These are phyloP conservation scores for Sporothrix variecibatus DNA, from an alignment of 2,329 filamentous ascomycete species.

Conservation along the genomic window DNA sequence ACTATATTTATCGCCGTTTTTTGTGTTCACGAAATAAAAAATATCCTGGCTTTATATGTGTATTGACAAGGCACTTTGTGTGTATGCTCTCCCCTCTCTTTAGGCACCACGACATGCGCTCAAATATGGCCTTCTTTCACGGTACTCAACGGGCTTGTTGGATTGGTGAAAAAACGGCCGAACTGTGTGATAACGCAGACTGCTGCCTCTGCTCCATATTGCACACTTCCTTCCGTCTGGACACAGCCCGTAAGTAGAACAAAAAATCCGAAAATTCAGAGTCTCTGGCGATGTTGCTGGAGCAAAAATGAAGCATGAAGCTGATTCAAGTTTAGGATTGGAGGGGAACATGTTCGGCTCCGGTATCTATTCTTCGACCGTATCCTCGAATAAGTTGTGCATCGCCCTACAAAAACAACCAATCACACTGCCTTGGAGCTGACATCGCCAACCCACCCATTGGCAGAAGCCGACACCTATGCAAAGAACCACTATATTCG, in stretches of 20 bases:
- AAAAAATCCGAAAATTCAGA: too few relatives aligned
- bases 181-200: not conserved
- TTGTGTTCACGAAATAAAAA: too few relatives aligned
- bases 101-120: not conserved
- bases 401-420: not conserved
- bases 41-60: not conserved
- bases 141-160: not conserved
- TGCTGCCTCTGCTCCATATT: not conserved
- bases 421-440: not conserved
- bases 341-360: not conserved
- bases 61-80: not conserved
- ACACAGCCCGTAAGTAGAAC: not conserved
- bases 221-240: not conserved
- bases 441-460: not conserved
- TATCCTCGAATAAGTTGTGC: not conserved
- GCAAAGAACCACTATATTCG: not conserved
- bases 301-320: too few relatives aligned
- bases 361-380: not conserved
- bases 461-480: not conserved
- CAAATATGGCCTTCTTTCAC: not conserved
- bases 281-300: too few relatives aligned
- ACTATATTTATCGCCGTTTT: too few relatives aligned
- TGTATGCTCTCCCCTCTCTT: too few relatives aligned
- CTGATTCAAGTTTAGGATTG: too few relatives aligned
- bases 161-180: not conserved